Base-by-base conservation (phyloP, 106 monocot genomes). In the Dactylorhiza incarnata region DNA sequence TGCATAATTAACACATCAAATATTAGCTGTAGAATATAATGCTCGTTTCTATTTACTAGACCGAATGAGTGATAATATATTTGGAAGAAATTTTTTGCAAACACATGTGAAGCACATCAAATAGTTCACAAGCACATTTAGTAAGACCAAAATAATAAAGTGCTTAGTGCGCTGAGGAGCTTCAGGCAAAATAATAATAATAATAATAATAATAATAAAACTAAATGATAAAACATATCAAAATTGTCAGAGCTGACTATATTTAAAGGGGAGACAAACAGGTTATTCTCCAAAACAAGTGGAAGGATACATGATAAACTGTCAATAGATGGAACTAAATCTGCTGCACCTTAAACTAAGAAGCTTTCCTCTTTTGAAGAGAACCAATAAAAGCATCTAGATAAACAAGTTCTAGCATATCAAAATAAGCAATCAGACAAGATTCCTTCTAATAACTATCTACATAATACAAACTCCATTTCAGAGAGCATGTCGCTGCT, bases 1-100 rank as follows among this genome's bases (percentile, higher is more conserved):
- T 93, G 86, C 59, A 78, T 72, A 74, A 26, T 53, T 52, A 26
- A 29, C 19, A 14, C 22, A 29, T n/a, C n/a, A 53, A 50, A 72
- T 22, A 3, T n/a, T 46, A 71, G 71, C 48, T 72, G 47, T 7
- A 75, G 29, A 1, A 25, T 69, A 46, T 45, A 46, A 69, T 69
- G 45, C 24, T 65, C 65, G 29, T 12, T 26, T 65, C 29, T 65
- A 65, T 65, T 52, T 26, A n/a, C 5, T 61, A 22, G 14, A 26
- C 29, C 12, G 3, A 65, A 26, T 25, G 26, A 65, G 10, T n/a
- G 3, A 65, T 65, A 29, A 65, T 65, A 65, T 65, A 29, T 26
- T 65, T 65, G 5, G 10, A 59, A 65, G 12, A 10, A 65, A 37
- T n/a, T 26, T 65, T 12, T 13, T 12, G 29, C 6, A 1, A 62